phyloP scores from a whole-genome alignment of 192 early-diverging fungal genomes.

The Thamnidium elegans region DNA sequence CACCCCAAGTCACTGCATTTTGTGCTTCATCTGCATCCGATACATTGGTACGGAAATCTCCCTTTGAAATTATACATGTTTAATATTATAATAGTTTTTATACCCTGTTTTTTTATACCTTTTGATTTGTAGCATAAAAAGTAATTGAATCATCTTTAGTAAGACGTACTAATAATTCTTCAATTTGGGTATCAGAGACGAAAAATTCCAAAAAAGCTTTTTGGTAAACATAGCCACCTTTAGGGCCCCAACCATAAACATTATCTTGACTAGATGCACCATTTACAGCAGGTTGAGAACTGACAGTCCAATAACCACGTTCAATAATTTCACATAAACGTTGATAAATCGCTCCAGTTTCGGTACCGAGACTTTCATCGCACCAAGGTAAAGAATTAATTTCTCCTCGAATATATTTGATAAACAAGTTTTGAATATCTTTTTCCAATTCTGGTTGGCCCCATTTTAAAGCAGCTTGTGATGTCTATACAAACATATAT shows the following conservation, averaged over 20 bases:
- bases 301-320: conserved; percentile 72
- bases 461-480: conserved; percentile 66
- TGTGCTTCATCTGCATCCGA: conserved; percentile 51
- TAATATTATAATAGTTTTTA: too few relatives aligned
- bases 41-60: conserved; percentile 67
- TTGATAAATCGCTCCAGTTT: conserved; percentile 64
- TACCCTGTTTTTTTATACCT: conserved; percentile 25
- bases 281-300: conserved; percentile 81
- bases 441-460: conserved; percentile 46
- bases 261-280: conserved; percentile 64
- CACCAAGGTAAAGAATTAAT: conserved; percentile 71
- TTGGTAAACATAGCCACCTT: conserved; percentile 81
- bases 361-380: conserved; percentile 53
- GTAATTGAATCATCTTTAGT: conserved; percentile 66
- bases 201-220: conserved; percentile 87
- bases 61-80: conserved; percentile 38
- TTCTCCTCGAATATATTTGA: conserved; percentile 59
- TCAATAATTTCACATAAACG: conserved; percentile 56
- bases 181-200: conserved; percentile 57
- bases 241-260: conserved; percentile 82
- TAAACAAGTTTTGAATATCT: conserved; percentile 68
- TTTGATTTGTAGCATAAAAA: conserved; percentile 86
- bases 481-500: conserved; percentile 27
- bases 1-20: conserved; percentile 88
- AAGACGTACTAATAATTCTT: conserved; percentile 52